These are phyloP conservation scores for Cenchrus purpureus DNA, from an alignment of 176 grass and related monocot genomes.

Conservation along the genomic window DNA sequence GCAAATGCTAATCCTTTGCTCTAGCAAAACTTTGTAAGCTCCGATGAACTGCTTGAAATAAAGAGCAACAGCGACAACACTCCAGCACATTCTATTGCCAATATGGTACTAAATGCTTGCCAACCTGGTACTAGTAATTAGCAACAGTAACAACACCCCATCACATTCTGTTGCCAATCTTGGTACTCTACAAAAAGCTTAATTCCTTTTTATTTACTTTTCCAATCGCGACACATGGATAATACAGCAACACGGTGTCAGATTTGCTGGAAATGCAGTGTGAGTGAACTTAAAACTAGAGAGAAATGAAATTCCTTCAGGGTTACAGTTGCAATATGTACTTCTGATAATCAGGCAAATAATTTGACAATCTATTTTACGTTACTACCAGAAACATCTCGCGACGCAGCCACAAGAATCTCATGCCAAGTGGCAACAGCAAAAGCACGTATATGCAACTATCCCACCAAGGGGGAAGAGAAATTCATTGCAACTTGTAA, in stretches of 20 bases:
- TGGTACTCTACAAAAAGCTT: not conserved
- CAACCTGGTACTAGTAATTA: not conserved
- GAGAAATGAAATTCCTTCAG: not conserved
- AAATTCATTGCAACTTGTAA: not conserved
- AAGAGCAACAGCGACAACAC: not conserved
- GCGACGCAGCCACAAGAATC: not conserved
- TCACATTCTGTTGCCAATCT: not conserved
- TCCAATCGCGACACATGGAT: slow-evolving; percentile 5
- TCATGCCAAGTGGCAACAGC: not conserved
- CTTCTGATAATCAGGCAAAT: not conserved
- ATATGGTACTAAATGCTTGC: not conserved
- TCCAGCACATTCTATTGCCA: not conserved
- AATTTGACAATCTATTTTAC: not conserved
- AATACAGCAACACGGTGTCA: not conserved
- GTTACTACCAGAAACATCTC: not conserved
- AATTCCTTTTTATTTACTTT: not conserved
- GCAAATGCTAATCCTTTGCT: not conserved
- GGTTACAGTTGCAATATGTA: not conserved
- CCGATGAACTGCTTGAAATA: not conserved
- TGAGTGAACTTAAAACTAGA: not conserved
- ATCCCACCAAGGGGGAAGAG: not conserved
- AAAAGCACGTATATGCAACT: slow-evolving; percentile 9
- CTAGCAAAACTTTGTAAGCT: not conserved
- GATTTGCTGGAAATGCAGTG: slow-evolving; percentile 2
- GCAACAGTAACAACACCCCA: not conserved